Conservation (phyloP, 306 rosid genomes). For the Purshia tridentata region DNA sequence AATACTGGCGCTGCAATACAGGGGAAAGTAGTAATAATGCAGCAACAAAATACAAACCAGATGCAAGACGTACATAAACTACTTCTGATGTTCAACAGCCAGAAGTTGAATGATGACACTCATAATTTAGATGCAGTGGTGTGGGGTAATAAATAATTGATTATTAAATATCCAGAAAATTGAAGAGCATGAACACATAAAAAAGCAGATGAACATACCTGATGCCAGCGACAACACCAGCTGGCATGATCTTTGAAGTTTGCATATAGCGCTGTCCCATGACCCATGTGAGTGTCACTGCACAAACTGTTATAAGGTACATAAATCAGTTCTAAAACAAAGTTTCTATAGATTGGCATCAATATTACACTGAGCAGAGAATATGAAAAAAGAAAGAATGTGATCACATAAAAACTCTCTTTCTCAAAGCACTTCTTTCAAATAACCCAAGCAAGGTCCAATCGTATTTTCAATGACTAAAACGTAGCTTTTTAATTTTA, state of each 20-base stretch:
- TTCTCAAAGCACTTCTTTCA: not conserved
- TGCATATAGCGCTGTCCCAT: constrained; percentile 81
- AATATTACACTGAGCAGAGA: not conserved
- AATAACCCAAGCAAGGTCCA: constrained; percentile 4
- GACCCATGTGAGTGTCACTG: constrained; percentile 54
- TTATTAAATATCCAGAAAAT: not conserved
- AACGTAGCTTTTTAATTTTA: not conserved
- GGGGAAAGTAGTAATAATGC: not conserved
- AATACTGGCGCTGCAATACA: not conserved
- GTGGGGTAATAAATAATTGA: not conserved
- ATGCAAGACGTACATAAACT: not conserved
- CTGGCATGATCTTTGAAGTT: constrained; percentile 85
- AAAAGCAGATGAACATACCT: constrained; percentile 44
- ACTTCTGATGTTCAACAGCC: not conserved
- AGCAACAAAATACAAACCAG: not conserved
- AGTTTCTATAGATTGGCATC: not conserved
- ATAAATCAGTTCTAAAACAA: constrained; percentile 13
- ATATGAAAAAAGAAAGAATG: not conserved
- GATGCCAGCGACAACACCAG: constrained; percentile 81
- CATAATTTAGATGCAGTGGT: not conserved
- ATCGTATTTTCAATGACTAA: not conserved
- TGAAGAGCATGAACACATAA: not conserved
- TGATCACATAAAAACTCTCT: not conserved
- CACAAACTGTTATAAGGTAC: constrained; percentile 52
- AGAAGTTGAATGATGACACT: not conserved